These are phyloP conservation scores for Triadica sebifera DNA, from an alignment of 345 rosid species.

Conservation along the genomic window DNA sequence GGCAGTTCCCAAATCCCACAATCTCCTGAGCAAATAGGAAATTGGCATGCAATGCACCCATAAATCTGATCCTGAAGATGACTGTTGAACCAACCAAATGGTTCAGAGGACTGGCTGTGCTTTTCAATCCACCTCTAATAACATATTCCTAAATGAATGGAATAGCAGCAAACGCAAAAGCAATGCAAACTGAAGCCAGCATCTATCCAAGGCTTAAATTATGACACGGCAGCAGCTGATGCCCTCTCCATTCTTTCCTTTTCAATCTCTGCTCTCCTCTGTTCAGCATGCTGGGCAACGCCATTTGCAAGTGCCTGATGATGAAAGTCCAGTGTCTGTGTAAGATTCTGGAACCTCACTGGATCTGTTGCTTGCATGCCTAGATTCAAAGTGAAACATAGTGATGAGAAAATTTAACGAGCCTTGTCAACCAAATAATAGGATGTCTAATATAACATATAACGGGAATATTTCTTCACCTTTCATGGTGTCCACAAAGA, in stretches of 20 bases:
- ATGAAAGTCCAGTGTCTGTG: constrained; percentile 73
- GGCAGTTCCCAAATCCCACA: constrained; percentile 3
- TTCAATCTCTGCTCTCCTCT: constrained; percentile 85
- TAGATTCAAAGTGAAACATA: constrained; percentile 24
- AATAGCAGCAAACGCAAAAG: constrained; percentile 19
- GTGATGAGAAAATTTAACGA: neutral
- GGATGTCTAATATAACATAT: neutral
- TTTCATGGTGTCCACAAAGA: constrained; percentile 84
- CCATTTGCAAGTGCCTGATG: constrained; percentile 88
- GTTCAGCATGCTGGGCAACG: constrained; percentile 90
- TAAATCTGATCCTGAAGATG: constrained; percentile 5
- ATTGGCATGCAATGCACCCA: neutral
- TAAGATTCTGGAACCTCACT: constrained; percentile 79
- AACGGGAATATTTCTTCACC: constrained; percentile 34
- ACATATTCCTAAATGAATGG: constrained; percentile 25
- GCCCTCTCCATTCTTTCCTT: constrained; percentile 85
- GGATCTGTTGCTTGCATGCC: constrained; percentile 77
- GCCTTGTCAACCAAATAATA: constrained; percentile 1
- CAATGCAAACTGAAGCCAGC: constrained; percentile 18
- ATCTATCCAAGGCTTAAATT: constrained; percentile 13
- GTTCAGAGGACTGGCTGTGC: constrained; percentile 19
- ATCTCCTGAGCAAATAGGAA: too few species aligned
- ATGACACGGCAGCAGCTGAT: constrained; percentile 44
- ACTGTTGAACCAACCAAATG: constrained; percentile 27
- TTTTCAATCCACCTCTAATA: constrained; percentile 7